These are phyloP conservation scores for Podospora pseudopauciseta DNA, from an alignment of 495 filamentous ascomycete species.

Conservation along the genomic window DNA sequence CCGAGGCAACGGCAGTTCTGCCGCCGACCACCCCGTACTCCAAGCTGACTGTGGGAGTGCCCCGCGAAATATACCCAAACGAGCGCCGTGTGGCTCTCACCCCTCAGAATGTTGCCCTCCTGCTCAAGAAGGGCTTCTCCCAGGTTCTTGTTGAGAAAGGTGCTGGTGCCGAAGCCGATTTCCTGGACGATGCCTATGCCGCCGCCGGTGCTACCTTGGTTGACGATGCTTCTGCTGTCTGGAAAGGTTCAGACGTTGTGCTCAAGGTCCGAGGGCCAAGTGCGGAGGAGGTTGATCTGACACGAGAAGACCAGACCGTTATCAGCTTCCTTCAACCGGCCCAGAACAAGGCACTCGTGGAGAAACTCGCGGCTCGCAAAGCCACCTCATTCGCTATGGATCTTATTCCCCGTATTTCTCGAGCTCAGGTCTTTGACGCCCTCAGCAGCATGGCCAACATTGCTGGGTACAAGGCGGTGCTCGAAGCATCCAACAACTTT, in stretches of 20 bases:
- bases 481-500: conserved; percentile 79
- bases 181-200: conserved; percentile 67
- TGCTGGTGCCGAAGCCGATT: conserved; percentile 68
- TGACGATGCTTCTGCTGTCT: conserved; percentile 54
- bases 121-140: conserved; percentile 75
- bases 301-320: conserved; percentile 61
- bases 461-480: conserved; percentile 78
- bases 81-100: conserved; percentile 78
- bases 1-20: conserved; percentile 36
- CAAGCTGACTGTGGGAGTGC: conserved; percentile 65
- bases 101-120: conserved; percentile 69
- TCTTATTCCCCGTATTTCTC: conserved; percentile 75
- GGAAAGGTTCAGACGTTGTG: conserved; percentile 67
- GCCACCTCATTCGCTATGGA: conserved; percentile 78
- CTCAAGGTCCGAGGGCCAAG: conserved; percentile 74
- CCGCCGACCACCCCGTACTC: conserved; percentile 60
- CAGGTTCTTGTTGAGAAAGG: conserved; percentile 70
- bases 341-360: conserved; percentile 67
- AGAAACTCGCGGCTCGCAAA: conserved; percentile 59
- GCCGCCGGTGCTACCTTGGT: conserved; percentile 68
- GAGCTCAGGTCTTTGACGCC: conserved; percentile 78
- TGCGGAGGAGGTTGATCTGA: conserved; percentile 56
- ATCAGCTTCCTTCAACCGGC: conserved; percentile 73
- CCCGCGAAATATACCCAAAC: conserved; percentile 63
- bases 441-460: conserved; percentile 85